phyloP scores from a whole-genome alignment of 108 stramenopile genomes.

The Pseudonitzschia pungens region DNA sequence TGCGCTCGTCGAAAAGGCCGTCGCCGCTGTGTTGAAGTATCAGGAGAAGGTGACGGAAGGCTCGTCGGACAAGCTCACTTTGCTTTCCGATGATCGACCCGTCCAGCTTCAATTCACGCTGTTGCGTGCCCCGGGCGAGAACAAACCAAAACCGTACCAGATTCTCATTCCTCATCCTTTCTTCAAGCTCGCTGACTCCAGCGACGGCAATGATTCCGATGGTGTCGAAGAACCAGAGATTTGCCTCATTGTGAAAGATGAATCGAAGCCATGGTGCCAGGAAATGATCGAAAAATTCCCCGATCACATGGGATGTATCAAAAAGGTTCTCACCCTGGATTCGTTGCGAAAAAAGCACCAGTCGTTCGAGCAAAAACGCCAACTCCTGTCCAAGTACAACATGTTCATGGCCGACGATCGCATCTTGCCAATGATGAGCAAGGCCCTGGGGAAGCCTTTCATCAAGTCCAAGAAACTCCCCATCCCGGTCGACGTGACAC shows the following conservation, averaged over 20 bases:
- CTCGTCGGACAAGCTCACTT: conserved; percentile 30
- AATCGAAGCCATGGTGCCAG: conserved; percentile 80
- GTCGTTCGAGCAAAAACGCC: conserved; percentile 72
- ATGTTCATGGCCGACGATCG: conserved; percentile 95
- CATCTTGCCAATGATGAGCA: conserved; percentile 92
- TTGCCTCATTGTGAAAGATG: conserved; percentile 95
- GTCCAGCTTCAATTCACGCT: conserved; percentile 80
- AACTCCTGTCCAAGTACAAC: conserved; percentile 70
- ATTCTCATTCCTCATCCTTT: conserved; percentile 77
- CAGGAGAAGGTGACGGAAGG: conserved; percentile 44
- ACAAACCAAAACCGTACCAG: conserved; percentile 63
- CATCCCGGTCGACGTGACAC: conserved; percentile 71
- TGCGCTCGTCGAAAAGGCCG: conserved; percentile 51
- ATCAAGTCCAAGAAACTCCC: conserved; percentile 90
- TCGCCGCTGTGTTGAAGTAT: conserved; percentile 76
- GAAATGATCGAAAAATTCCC: conserved; percentile 74
- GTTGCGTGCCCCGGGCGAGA: conserved; percentile 56
- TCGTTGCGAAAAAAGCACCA: conserved; percentile 85
- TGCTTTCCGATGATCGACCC: conserved; percentile 59
- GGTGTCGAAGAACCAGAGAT: conserved; percentile 62
- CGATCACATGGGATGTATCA: conserved; percentile 73
- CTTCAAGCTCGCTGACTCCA: conserved; percentile 20
- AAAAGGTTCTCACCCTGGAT: conserved; percentile 79
- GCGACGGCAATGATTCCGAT: conserved; percentile 30
- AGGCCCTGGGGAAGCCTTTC: conserved; percentile 89